A percentile compares a stretch with the other conserved stretches of the same genome.
Evolutionary conservation across 805 yeast species (phyloP).

Genomic region (Candida tammaniensis): DNA sequence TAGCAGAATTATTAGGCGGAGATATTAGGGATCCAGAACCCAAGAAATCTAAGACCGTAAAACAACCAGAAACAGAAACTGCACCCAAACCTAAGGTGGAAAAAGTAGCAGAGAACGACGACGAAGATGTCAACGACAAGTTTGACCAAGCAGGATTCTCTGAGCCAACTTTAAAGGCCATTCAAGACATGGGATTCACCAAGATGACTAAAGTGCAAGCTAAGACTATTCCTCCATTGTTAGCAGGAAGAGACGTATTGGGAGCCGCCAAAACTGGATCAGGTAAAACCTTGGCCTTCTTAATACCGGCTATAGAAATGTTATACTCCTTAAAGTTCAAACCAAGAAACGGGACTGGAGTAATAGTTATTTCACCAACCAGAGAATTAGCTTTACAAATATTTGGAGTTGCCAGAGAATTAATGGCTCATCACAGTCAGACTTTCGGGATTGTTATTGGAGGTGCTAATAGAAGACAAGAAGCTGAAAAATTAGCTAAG

Average conservation of each 20-base stretch:
- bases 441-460: conserved; percentile 97
- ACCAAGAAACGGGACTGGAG: conserved; percentile 98
- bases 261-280: conserved; percentile 99
- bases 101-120: conserved; percentile 24
- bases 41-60: conserved; percentile 17
- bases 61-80: conserved; percentile 18
- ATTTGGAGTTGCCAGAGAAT: conserved; percentile 95
- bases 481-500: conserved; percentile 88
- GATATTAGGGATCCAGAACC: conserved; percentile 41
- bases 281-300: conserved; percentile 94
- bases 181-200: conserved; percentile 84
- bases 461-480: conserved; percentile 96
- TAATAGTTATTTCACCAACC: conserved; percentile 92
- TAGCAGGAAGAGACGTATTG: conserved; percentile 95
- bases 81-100: conserved; percentile 32
- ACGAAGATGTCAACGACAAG: conserved; percentile 31
- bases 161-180: conserved; percentile 77
- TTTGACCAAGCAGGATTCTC: conserved; percentile 58
- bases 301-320: conserved; percentile 93
- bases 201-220: conserved; percentile 95
- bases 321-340: conserved; percentile 87
- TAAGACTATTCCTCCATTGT: conserved; percentile 90
- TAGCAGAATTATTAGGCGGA: conserved; percentile 50
- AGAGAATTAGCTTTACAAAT: conserved; percentile 97
- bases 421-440: conserved; percentile 87